These are phyloP conservation scores for Ogataea nakhonphanomensis DNA, from an alignment of 805 yeast genomes.

Conservation along the genomic window DNA sequence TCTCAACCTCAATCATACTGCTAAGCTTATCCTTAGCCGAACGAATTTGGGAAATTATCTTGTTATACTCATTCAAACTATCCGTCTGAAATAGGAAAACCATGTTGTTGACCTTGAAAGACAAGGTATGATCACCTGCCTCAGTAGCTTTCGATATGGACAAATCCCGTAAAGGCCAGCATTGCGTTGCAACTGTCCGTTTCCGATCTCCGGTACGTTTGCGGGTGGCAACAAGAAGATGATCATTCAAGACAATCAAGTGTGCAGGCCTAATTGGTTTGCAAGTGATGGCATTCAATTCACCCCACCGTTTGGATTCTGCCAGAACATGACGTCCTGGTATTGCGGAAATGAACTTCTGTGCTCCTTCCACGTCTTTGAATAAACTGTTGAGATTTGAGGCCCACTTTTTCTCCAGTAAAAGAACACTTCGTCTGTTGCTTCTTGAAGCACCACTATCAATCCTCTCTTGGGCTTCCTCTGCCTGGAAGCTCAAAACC, in stretches of 20 bases:
- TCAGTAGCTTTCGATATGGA: slow-evolving; percentile 39
- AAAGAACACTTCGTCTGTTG: slow-evolving; percentile 67
- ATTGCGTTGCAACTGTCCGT: slow-evolving; percentile 60
- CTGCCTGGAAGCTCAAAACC: slow-evolving; percentile 45
- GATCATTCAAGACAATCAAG: slow-evolving; percentile 73
- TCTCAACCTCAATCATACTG: slow-evolving; percentile 51
- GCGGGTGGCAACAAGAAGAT: slow-evolving; percentile 68
- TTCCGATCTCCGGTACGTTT: slow-evolving; percentile 38
- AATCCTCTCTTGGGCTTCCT: slow-evolving; percentile 25
- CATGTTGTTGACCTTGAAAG: slow-evolving; percentile 17
- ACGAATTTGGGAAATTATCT: slow-evolving; percentile 52
- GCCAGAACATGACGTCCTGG: slow-evolving; percentile 79
- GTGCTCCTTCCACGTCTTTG: slow-evolving; percentile 89
- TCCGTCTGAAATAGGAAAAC: slow-evolving; percentile 62
- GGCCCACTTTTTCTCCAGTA: slow-evolving; percentile 81
- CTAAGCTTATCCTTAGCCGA: slow-evolving; percentile 60
- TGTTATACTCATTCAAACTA: slow-evolving; percentile 51
- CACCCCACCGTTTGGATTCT: slow-evolving; percentile 84
- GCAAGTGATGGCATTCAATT: slow-evolving; percentile 80
- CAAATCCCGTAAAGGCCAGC: slow-evolving; percentile 72
- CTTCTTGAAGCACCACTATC: slow-evolving; percentile 25
- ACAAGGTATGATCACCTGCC: slow-evolving; percentile 18
- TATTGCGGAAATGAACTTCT: slow-evolving; percentile 65
- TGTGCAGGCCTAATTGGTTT: slow-evolving; percentile 75
- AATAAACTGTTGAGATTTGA: slow-evolving; percentile 64